Base-by-base conservation (phyloP, 2,329 filamentous ascomycete species). In the Sclerotinia spermophila region DNA sequence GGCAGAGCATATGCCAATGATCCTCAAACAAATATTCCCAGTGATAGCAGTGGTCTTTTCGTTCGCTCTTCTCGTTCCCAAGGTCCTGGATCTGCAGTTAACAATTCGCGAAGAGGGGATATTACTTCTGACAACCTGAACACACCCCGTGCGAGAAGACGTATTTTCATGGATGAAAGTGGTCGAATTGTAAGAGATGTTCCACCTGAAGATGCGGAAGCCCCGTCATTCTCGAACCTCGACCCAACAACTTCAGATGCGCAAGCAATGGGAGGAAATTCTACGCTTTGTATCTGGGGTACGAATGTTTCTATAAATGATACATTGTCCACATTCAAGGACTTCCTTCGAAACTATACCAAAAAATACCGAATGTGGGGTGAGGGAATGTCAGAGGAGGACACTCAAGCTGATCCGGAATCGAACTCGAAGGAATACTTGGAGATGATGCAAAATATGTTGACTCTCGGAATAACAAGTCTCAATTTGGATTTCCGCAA, bases 251-350 rank as follows among this genome's bases (percentile, higher is more conserved):
- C 94, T 10, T 97, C 95, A 2, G 96, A 99, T 80, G 96, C 96
- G 0, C 92, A 97, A 78, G 88, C 86, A 1, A 87, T 97, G 55
- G 95, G 94, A 53, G 96, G 94, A 2, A 88, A 88, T 71, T 92
- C 92, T 53, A 90, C 91, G 70, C 89, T 91, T 75, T 88, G 96
- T 71, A 95, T 99, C 74, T 99, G 96, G 96, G 96, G 96, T 80
- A 99, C 96, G 58, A 98, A 97, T 53, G 92, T 99, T 65, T 97
- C 95, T 7, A 91, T 99, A 68, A 89, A 93, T 72, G 94, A 98
- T 79, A 94, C 93, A 0, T 92, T 96, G 80, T 88, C 89, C 67
- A 86, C 90, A 0, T 97, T 97, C 84, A 95, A 96, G 78, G 94
- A 96, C 74, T 99, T 99, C 78, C 84, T 99, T 40, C 89, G 90